Conservation (phyloP, 1,284 basidiomycete genomes). For the Xanthoconium separans region DNA sequence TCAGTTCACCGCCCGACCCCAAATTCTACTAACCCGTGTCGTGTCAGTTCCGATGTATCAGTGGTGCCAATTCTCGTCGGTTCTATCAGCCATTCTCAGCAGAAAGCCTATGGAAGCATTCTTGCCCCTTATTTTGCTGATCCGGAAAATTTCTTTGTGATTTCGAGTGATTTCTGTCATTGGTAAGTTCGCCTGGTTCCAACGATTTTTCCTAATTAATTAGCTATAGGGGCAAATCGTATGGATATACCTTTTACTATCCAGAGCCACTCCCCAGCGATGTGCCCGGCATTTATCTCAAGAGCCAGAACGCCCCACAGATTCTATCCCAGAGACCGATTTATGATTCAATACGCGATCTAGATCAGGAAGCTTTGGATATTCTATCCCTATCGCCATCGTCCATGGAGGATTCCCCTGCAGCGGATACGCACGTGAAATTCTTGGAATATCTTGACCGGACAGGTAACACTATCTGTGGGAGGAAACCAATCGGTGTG, state of each 20-base stretch:
- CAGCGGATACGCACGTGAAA: slow-evolving; percentile 52
- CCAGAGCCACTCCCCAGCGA: slow-evolving; percentile 59
- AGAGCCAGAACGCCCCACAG: slow-evolving; percentile 40
- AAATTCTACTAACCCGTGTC: slow-evolving; percentile 2
- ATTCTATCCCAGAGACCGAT: slow-evolving; percentile 52
- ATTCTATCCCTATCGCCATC: slow-evolving; percentile 60
- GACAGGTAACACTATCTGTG: slow-evolving; percentile 97
- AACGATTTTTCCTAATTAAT: slow-evolving; percentile 1
- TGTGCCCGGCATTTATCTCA: slow-evolving; percentile 51
- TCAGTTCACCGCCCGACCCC: slow-evolving; percentile 37
- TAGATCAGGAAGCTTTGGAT: slow-evolving; percentile 81
- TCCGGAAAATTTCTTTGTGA: slow-evolving; percentile 82
- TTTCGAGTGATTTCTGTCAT: slow-evolving; percentile 98
- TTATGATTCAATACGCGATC: slow-evolving; percentile 66
- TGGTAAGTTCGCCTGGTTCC: slow-evolving; percentile 56
- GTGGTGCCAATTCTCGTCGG: slow-evolving; percentile 95
- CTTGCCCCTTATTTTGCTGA: slow-evolving; percentile 80
- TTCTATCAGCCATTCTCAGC: slow-evolving; percentile 62
- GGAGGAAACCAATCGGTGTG: slow-evolving; percentile 93
- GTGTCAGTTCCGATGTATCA: slow-evolving; percentile 62
- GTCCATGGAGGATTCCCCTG: slow-evolving; percentile 33
- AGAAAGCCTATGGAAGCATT: slow-evolving; percentile 63
- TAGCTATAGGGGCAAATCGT: slow-evolving; percentile 77
- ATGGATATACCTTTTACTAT: slow-evolving; percentile 91
- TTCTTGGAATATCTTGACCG: slow-evolving; percentile 76